Conservation (phyloP, 176 grass and related monocot species). For the Dactylis glomerata region DNA sequence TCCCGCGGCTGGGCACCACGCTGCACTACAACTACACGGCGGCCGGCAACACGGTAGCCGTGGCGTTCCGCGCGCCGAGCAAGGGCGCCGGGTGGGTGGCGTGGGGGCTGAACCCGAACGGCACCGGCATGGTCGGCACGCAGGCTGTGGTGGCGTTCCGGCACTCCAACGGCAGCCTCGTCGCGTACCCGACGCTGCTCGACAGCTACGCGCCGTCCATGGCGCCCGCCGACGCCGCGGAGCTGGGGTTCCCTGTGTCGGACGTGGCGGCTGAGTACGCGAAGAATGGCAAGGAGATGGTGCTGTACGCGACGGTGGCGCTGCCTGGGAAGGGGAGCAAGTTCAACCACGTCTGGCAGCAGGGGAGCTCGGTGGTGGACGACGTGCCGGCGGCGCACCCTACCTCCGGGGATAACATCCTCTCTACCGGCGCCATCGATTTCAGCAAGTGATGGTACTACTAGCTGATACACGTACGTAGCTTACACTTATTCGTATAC, state of each 20-base stretch:
- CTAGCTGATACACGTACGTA: neutral
- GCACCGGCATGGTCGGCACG: conserved; percentile 67
- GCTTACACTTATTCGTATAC: neutral
- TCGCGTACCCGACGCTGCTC: conserved; percentile 66
- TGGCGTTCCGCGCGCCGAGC: conserved; percentile 71
- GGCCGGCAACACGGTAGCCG: conserved; percentile 24
- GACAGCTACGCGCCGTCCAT: conserved; percentile 80
- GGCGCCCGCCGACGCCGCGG: conserved; percentile 25
- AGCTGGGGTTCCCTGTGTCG: conserved; percentile 46
- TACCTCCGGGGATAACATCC: conserved; percentile 64
- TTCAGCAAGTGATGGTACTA: conserved; percentile 55
- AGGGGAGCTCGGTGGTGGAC: conserved; percentile 48
- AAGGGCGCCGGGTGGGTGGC: conserved; percentile 59
- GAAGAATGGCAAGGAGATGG: conserved; percentile 46
- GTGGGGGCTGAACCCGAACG: conserved; percentile 76
- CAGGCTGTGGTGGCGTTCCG: conserved; percentile 69
- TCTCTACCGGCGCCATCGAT: conserved; percentile 57
- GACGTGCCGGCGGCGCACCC: conserved; percentile 72
- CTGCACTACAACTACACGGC: conserved; percentile 76
- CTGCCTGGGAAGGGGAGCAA: conserved; percentile 46
- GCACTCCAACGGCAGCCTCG: conserved; percentile 62
- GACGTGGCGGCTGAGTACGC: conserved; percentile 44
- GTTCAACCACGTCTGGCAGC: conserved; percentile 87
- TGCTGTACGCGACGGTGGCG: conserved; percentile 70
- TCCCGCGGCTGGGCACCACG: conserved; percentile 65